phyloP scores from a whole-genome alignment of 441 rosid species.

The Adansonia rubrostipa region DNA sequence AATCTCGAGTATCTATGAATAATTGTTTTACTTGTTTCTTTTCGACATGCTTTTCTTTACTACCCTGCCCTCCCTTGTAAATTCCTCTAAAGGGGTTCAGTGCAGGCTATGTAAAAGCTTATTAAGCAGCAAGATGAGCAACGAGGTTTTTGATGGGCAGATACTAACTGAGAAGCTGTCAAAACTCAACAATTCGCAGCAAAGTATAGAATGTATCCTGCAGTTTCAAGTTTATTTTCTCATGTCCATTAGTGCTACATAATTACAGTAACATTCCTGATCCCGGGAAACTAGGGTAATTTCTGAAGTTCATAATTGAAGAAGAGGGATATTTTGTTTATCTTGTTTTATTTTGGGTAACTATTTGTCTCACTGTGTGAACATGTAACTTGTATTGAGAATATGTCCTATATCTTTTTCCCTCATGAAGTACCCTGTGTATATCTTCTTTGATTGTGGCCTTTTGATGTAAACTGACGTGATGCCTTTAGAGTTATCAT shows the following conservation, averaged over 20 bases:
- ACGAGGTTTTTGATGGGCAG: conserved; percentile 56
- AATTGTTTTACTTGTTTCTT: neutral
- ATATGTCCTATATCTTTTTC: neutral
- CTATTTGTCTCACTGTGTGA: neutral
- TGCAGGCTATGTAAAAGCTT: conserved; percentile 45
- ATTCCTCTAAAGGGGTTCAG: neutral
- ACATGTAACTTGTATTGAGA: neutral
- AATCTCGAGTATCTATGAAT: neutral
- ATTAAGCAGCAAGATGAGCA: conserved; percentile 58
- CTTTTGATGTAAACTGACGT: neutral
- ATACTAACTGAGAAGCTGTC: conserved; percentile 65
- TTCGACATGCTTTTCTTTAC: neutral
- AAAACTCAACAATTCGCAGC: conserved; percentile 75
- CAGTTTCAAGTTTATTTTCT: conserved; percentile 18
- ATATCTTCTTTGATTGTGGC: neutral
- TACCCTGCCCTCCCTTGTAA: neutral
- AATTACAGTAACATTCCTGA: neutral
- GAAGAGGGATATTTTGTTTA: neutral
- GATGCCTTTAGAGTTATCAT: conserved; percentile 1
- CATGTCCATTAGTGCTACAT: neutral
- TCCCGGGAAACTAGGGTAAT: neutral
- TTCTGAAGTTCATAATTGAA: neutral
- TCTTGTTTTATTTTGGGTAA: neutral
- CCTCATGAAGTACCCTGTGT: neutral
- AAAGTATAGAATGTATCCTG: conserved; percentile 82